phyloP scores from a whole-genome alignment of 179 eudicot genomes.

The Camellia oleifera region DNA sequence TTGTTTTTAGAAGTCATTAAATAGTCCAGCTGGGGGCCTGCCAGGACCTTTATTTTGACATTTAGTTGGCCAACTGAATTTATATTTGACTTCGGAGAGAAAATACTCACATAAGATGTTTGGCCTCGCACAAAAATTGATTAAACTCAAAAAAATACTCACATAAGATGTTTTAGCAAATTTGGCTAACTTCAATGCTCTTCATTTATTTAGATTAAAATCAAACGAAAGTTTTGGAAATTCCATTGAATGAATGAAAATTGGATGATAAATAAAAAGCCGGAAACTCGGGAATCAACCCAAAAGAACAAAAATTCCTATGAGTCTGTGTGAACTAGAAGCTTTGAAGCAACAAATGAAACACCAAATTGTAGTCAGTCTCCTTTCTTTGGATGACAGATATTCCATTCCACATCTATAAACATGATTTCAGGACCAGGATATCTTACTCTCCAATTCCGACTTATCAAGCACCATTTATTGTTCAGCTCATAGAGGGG shows the following conservation, averaged over 20 bases:
- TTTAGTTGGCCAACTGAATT: not conserved
- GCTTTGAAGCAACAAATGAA: not conserved
- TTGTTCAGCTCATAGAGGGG: not conserved
- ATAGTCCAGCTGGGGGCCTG: not conserved
- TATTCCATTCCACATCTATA: not conserved
- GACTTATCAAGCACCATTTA: not conserved
- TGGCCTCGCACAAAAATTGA: not conserved
- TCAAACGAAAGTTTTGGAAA: not conserved
- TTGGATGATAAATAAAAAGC: not conserved
- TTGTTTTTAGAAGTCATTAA: too few relatives aligned
- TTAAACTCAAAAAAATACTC: not conserved
- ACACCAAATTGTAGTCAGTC: not conserved
- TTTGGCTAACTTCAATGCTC: not conserved
- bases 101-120: not conserved
- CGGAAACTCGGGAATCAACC: not conserved
- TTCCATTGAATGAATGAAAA: not conserved
- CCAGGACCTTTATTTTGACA: not conserved
- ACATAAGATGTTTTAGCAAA: not conserved
- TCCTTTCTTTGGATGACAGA: not conserved
- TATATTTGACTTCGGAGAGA: not conserved
- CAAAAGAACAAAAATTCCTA: not conserved
- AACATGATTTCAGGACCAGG: not conserved
- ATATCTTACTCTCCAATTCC: not conserved
- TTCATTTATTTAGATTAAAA: not conserved
- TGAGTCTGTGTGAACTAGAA: not conserved